These are phyloP conservation scores for Exophiala oligosperma DNA, from an alignment of 2,329 filamentous ascomycete genomes.

Conservation along the genomic window DNA sequence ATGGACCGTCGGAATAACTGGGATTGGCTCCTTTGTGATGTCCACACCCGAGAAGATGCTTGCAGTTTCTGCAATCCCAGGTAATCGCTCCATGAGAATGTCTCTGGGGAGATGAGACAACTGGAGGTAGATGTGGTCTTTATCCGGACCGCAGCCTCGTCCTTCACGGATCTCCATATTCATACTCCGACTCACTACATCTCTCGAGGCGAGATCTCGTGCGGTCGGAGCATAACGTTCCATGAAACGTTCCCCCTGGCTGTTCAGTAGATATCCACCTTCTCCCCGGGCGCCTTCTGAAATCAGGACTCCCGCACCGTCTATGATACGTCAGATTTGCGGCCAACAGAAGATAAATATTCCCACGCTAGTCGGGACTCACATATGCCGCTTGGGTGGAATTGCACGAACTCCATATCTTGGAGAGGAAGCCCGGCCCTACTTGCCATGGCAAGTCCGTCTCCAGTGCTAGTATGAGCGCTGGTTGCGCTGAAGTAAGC, in stretches of 20 bases:
- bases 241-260: conserved; percentile 98
- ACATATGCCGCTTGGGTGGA: conserved; percentile 96
- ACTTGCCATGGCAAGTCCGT: conserved; percentile 99
- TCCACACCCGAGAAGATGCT: conserved; percentile 97
- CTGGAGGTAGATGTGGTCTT: conserved; percentile 98
- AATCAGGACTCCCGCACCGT: conserved; percentile 95
- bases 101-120: conserved; percentile 92
- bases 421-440: conserved; percentile 97
- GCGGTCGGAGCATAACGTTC: conserved; percentile 96
- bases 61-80: conserved; percentile 97
- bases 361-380: neutral
- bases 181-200: conserved; percentile 97
- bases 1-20: conserved; percentile 93
- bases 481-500: conserved; percentile 98
- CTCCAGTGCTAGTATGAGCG: conserved; percentile 96
- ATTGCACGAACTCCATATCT: conserved; percentile 99
- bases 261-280: conserved; percentile 96
- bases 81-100: conserved; percentile 91
- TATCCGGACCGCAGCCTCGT: conserved; percentile 92
- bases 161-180: conserved; percentile 97
- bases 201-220: conserved; percentile 94
- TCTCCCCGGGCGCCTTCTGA: conserved; percentile 97
- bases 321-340: neutral
- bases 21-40: conserved; percentile 94
- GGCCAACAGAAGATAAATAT: no score